Evolutionary conservation across 345 rosid genomes (phyloP), one percentile per base, ranked within the genome.

Genomic region (Rhizophora mangle): DNA sequence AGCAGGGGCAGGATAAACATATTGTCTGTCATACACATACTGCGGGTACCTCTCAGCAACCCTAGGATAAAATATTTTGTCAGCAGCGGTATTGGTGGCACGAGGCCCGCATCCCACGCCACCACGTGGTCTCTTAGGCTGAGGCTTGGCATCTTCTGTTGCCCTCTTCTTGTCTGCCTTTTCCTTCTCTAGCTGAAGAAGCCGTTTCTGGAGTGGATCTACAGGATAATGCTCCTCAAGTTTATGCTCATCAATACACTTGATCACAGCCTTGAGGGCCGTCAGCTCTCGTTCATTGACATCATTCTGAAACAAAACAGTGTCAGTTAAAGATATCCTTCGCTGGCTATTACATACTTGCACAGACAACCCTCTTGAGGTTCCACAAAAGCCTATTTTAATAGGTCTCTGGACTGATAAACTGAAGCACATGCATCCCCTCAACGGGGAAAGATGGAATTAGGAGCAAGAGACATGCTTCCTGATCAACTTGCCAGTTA

Each of bases 231-330:
- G 94, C 77, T 82, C 96, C 85, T 92, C 97, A 22, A 96, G 91
- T 80, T 75, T 90, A 71, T 89, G 97, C 79, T 96, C 99, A 72
- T 96, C 98, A n/a, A 96, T 80, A 86, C 99, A 90, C 79, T 90
- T 96, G 60, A 90, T 84, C 70, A 90, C 92, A 7, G 90, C 84
- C 74, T 90, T 96, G 4, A 92, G 87, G 21, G 95, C 90, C 71
- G 87, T 62, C 69, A 89, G 88, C 86, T 96, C 99, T 47, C 91
- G 77, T 60, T 96, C 99, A 68, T 72, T 87, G 74, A 88, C 89
- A 67, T 96, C 98, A 70, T 79, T 82, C 99, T 92, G 83, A 51
- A 55, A 47, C 61, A 75, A 39, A 43, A 66, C n/a, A 68, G 66
- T 26, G 29, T 19, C 30, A 39, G 37, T 63, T 52, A 72, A 60